phyloP scores from a whole-genome alignment of 352 stramenopile species.

The Phytophthora pinifolia region DNA sequence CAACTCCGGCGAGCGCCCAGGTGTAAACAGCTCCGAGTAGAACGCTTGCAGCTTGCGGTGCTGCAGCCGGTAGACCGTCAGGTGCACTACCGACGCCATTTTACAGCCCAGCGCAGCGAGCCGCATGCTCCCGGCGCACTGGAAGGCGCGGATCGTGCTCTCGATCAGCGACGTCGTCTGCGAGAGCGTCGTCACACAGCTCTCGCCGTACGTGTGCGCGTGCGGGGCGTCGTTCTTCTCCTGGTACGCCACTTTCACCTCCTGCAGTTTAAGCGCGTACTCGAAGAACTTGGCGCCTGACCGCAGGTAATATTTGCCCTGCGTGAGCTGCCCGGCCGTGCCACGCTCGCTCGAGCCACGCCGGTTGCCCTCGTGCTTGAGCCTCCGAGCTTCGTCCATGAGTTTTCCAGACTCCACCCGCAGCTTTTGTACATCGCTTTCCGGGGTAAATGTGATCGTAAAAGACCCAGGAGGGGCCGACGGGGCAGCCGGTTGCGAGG shows the following conservation, averaged over 20 bases:
- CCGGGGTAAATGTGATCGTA: slow-evolving; percentile 40
- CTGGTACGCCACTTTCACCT: slow-evolving; percentile 82
- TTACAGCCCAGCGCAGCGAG: slow-evolving; percentile 85
- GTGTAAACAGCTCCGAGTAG: slow-evolving; percentile 81
- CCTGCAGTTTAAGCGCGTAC: slow-evolving; percentile 73
- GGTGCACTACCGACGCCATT: slow-evolving; percentile 71
- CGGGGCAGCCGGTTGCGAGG: slow-evolving; percentile 7
- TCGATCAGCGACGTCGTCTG: slow-evolving; percentile 83
- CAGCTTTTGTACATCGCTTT: slow-evolving; percentile 55
- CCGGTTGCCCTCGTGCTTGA: slow-evolving; percentile 85
- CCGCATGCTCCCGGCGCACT: slow-evolving; percentile 55
- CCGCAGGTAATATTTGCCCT: slow-evolving; percentile 74
- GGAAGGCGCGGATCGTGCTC: slow-evolving; percentile 69
- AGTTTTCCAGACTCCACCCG: slow-evolving; percentile 48
- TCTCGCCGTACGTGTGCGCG: slow-evolving; percentile 61
- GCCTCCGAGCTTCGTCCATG: slow-evolving; percentile 63
- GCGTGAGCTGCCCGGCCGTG: slow-evolving; percentile 46
- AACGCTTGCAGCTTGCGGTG: slow-evolving; percentile 77
- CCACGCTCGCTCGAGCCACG: slow-evolving; percentile 47
- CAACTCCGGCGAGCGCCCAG: slow-evolving; percentile 71
- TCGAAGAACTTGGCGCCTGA: slow-evolving; percentile 86
- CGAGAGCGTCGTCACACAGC: slow-evolving; percentile 63
- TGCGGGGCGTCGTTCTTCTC: slow-evolving; percentile 64
- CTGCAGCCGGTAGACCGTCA: slow-evolving; percentile 83
- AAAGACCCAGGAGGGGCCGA: slow-evolving; percentile 37